A percentile compares a stretch with the other conserved stretches of the same genome.
phyloP scores from a whole-genome alignment of 139 green algal species.

The Medakamo hakoo region DNA sequence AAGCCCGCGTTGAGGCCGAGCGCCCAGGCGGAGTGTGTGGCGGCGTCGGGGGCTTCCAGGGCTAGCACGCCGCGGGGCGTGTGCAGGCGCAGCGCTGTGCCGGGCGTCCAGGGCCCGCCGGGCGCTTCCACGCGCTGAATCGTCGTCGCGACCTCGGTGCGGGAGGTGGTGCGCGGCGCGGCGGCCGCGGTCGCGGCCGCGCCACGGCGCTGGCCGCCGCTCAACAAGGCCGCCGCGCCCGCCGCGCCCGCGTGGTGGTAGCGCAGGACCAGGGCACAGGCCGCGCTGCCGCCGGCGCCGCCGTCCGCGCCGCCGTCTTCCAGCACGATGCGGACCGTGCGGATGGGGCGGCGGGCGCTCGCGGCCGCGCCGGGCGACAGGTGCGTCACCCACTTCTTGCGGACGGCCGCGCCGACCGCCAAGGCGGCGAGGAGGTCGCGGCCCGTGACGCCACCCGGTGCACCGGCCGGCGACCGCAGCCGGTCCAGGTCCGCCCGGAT shows the following conservation, averaged over 20 bases:
- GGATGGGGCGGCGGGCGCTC: no score
- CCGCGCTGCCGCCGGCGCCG: no score
- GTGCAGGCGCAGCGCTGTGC: not conserved
- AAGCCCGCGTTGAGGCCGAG: conserved; percentile 5
- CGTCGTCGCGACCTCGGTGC: not conserved
- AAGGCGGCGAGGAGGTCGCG: conserved; percentile 1
- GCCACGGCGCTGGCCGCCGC: no score
- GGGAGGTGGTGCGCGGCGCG: no score
- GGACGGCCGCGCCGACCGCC: conserved; percentile 1
- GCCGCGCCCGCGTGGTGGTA: not conserved
- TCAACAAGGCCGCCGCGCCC: not conserved
- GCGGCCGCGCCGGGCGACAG: no score
- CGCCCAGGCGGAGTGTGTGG: not conserved
- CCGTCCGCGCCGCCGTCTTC: no score
- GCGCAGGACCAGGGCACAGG: no score
- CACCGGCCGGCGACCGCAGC: no score
- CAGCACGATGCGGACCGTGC: no score
- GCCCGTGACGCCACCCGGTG: not conserved
- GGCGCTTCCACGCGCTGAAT: conserved; percentile 5
- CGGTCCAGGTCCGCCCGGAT: not conserved
- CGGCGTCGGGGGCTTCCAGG: not conserved
- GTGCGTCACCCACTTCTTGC: conserved; percentile 8
- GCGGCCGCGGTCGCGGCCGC: no score
- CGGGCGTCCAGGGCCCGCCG: not conserved
- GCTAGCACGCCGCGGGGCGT: not conserved